Conservation (phyloP, 2,329 filamentous ascomycete species). For the Alternaria alternata region DNA sequence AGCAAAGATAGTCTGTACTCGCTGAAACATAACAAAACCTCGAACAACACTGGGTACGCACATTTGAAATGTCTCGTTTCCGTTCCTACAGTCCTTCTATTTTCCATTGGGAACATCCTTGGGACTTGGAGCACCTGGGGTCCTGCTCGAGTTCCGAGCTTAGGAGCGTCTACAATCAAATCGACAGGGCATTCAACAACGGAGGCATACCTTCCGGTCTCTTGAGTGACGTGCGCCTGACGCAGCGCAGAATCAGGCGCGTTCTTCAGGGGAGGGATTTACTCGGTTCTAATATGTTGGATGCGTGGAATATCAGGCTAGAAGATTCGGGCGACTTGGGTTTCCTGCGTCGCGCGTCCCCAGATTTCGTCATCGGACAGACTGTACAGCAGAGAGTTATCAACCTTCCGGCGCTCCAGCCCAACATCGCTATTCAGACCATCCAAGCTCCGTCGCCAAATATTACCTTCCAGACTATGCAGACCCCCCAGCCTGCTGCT, state of each 20-base stretch:
- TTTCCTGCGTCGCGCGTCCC: neutral
- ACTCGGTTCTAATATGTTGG: neutral
- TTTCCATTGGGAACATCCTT: neutral
- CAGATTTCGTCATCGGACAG: neutral
- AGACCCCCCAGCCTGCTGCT: neutral
- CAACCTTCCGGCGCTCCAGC: neutral
- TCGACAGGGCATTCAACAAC: neutral
- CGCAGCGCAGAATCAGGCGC: neutral
- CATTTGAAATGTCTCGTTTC: neutral
- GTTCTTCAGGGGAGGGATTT: neutral
- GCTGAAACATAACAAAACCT: neutral
- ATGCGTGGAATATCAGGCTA: neutral
- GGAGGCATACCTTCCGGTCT: neutral
- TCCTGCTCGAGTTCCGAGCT: neutral
- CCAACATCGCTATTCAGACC: neutral
- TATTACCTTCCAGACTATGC: neutral
- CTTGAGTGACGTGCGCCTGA: neutral
- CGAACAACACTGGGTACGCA: neutral
- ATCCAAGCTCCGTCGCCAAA: neutral
- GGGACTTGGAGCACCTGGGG: neutral
- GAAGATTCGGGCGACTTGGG: neutral
- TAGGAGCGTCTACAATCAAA: neutral
- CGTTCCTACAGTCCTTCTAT: neutral
- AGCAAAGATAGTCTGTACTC: neutral
- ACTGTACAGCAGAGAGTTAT: neutral